Evolutionary conservation across 371 early-diverging fungal species (phyloP).

Genomic region (Mucor saturninus): DNA sequence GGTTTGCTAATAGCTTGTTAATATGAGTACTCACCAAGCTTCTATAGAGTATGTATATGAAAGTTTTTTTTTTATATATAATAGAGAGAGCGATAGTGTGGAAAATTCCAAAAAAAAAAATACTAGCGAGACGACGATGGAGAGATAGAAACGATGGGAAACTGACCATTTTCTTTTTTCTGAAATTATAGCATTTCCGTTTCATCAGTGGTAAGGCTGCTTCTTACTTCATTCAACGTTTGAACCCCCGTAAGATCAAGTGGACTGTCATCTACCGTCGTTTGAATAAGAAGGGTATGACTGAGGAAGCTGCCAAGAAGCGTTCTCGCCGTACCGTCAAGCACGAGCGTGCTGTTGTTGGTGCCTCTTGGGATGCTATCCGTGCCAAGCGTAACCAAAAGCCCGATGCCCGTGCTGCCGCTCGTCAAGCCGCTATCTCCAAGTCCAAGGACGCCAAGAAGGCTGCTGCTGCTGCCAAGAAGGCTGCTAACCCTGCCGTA

Average conservation of each 20-base stretch:
- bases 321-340: constrained; percentile 93
- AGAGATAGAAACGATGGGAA: neutral
- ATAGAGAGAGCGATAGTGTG: neutral
- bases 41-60: constrained; percentile 27
- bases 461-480: constrained; percentile 82
- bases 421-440: constrained; percentile 85
- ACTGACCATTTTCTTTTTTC: no score
- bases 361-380: constrained; percentile 94
- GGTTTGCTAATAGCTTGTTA: neutral
- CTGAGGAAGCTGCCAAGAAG: constrained; percentile 96
- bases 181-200: constrained; percentile 77
- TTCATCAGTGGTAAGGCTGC: constrained; percentile 95
- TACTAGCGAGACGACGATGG: neutral
- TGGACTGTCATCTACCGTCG: constrained; percentile 98
- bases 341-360: constrained; percentile 95
- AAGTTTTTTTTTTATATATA: neutral
- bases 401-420: constrained; percentile 93
- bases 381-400: constrained; percentile 95
- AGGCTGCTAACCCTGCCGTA: constrained; percentile 45
- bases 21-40: neutral
- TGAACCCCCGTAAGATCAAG: constrained; percentile 95
- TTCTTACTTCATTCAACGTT: constrained; percentile 94
- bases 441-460: constrained; percentile 90
- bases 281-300: constrained; percentile 98
- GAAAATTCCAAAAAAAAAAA: neutral